Base-by-base conservation (phyloP, 306 rosid species). In the Hippophae tibetana region DNA sequence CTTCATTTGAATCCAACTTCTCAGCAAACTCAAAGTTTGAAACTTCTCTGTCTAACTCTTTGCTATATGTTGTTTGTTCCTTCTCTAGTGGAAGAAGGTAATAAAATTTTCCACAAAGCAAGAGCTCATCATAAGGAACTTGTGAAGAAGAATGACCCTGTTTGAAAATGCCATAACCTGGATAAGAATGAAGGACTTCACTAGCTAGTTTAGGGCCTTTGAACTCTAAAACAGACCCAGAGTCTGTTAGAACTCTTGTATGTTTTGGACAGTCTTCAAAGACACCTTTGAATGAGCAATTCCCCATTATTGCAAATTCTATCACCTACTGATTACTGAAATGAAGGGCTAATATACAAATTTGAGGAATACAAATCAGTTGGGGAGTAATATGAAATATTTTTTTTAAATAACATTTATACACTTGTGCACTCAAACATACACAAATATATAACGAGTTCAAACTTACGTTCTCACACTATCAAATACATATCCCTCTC, bases 41-140 rank as follows among this genome's bases (percentile, higher is more conserved):
- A 47, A 48, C 74, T 9, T 57, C 46, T 18, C 45, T 64, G 14
- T 57, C 50, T 50, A 57, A 72, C 14, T 55, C 62, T 11, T 47
- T 43, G 6, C 42, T 9, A 10, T 54, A 10, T 18, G 10, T 42
- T 23, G 42, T 6, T 6, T n/a, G 61, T 26, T 41, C 52, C 71
- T 42, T 23, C 62, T 43, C 61, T 8, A 74, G 54, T 5, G 95
- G 95, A 69, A 81, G 90, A 74, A 86, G 84, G 68, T 79, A 86
- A 73, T 83, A 80, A 7, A 75, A 71, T 52, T 75, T 67, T 31
- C 82, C 95, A 38, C 74, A 64, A 38, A 63, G 54, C 12, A 86
- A 68, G 63, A 49, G 45, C 76, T 75, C 86, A 6, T 77, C 58
- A 3, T 61, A 65, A 8, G 43, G 62, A 70, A 86, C 46, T 2